phyloP scores from a whole-genome alignment of 164 flowering plant species.

The Vitis riparia region DNA sequence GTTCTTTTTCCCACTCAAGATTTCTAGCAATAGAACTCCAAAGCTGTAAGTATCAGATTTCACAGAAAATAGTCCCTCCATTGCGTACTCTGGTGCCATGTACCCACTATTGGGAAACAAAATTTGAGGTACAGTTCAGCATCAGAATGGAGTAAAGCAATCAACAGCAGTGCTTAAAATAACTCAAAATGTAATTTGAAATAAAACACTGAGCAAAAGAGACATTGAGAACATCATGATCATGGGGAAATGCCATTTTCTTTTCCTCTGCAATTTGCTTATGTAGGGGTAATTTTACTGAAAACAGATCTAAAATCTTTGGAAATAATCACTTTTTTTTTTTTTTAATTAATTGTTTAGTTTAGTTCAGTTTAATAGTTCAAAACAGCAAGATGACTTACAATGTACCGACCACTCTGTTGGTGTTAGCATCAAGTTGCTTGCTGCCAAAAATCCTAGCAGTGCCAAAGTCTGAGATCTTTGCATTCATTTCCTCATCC shows the following conservation, averaged over 20 bases:
- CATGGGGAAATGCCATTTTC: too few relatives aligned
- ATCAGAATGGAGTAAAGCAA: constrained; percentile 3
- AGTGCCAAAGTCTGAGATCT: constrained; percentile 38
- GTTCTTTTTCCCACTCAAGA: constrained; percentile 11
- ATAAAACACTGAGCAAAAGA: too few relatives aligned
- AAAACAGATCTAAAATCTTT: too few relatives aligned
- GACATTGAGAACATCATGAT: too few relatives aligned
- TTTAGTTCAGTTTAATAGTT: too few relatives aligned
- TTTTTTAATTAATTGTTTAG: not conserved
- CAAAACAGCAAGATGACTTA: constrained; percentile 15
- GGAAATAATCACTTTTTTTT: not conserved
- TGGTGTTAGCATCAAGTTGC: constrained; percentile 26
- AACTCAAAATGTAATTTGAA: too few relatives aligned
- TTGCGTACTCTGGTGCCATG: too few relatives aligned
- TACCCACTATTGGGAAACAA: too few relatives aligned
- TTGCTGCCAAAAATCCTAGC: constrained; percentile 31
- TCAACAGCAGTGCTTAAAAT: too few relatives aligned
- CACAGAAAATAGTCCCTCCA: too few relatives aligned
- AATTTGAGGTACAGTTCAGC: too few relatives aligned
- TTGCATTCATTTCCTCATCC: constrained; percentile 2
- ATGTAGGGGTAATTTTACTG: not conserved
- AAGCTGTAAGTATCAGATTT: constrained; percentile 12
- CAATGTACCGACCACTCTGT: constrained; percentile 31
- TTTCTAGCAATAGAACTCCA: constrained; percentile 18
- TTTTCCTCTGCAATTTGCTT: constrained; percentile 17